Percentiles rank a stretch among this genome's conserved stretches.
These are phyloP conservation scores for Aspergillus sp. DNA, from an alignment of 2,329 filamentous ascomycete genomes.

Conservation along the genomic window DNA sequence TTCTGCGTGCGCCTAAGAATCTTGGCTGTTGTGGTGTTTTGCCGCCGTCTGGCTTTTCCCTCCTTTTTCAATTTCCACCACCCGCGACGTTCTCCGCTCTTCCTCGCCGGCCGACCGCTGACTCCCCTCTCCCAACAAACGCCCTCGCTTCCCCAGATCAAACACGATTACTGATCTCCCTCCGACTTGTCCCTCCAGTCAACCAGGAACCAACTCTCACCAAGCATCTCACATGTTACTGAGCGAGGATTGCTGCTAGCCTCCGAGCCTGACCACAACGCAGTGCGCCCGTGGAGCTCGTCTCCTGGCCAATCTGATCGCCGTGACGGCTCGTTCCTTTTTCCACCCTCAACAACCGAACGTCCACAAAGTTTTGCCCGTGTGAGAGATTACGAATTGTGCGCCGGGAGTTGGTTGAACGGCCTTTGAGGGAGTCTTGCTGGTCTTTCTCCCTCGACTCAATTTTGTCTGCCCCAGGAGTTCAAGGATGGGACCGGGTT, in stretches of 20 bases:
- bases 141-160: conserved; percentile 4
- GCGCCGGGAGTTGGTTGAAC: conserved; percentile 6
- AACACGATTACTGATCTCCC: not conserved
- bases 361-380: not conserved
- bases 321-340: not conserved
- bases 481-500: conserved; percentile 39
- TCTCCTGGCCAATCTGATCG: conserved; percentile 9
- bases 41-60: conserved; percentile 10
- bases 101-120: conserved; percentile 10
- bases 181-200: not conserved
- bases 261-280: not conserved
- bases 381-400: not conserved
- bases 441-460: conserved; percentile 11
- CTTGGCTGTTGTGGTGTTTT: conserved; percentile 10
- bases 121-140: conserved; percentile 15
- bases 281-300: conserved; percentile 9
- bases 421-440: conserved; percentile 7
- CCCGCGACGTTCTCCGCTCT: conserved; percentile 12
- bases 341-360: not conserved
- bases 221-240: conserved; percentile 5
- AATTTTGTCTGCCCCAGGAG: conserved; percentile 1
- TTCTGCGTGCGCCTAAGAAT: conserved; percentile 4
- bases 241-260: conserved; percentile 11
- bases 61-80: conserved; percentile 16
- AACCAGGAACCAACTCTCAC: not conserved